Base-by-base conservation (phyloP, 176 grass and related monocot genomes). In the Oryza brachyantha region DNA sequence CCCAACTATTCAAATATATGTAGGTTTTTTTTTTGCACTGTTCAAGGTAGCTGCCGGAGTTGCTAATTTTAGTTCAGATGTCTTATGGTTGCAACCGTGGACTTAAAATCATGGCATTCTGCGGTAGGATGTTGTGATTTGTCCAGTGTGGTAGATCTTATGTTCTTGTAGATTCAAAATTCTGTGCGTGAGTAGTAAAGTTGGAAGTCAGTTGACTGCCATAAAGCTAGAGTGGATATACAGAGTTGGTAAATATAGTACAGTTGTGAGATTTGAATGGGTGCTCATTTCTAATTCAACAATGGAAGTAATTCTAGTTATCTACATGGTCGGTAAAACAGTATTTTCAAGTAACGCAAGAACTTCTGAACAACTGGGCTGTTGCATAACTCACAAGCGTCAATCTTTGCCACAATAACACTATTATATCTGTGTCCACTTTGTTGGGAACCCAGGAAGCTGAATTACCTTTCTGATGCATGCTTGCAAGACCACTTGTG, bases 51-150 rank as follows among this genome's bases (percentile, higher is more conserved):
- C 70, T 75, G 21, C 0, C 58, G 26, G 36, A 28, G 4, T 85
- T 67, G 72, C 72, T 85, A 77, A 25, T 7, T 81, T 81, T 48
- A 65, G 43, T 59, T 10, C 36, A 46, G 61, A 50, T 67, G 27
- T 57, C 29, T 48, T 67, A 21, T 10, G 24, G 61, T 5, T 19
- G 61, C 86, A 79, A 61, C 29, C 13, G 11, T 61, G 16, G 61
- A 48, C 82, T 72, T 69, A 19, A 76, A 76, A 66, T 66, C 70
- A 25, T 25, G 31, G 36, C 86, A 35, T 80, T 85, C 36, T 89
- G 50, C 19, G 46, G 10, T 64, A 64, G 40, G n/a, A 46, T 19
- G 24, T 31, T 61, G 8, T 68, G 25, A n/a, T 52, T 54, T 52
- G 32, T 66, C 29, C 13, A 13, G 43, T 19, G 5, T 54, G 26